These are phyloP conservation scores for Sporothrix pseudoabietina DNA, from an alignment of 2,329 filamentous ascomycete genomes.

Conservation along the genomic window DNA sequence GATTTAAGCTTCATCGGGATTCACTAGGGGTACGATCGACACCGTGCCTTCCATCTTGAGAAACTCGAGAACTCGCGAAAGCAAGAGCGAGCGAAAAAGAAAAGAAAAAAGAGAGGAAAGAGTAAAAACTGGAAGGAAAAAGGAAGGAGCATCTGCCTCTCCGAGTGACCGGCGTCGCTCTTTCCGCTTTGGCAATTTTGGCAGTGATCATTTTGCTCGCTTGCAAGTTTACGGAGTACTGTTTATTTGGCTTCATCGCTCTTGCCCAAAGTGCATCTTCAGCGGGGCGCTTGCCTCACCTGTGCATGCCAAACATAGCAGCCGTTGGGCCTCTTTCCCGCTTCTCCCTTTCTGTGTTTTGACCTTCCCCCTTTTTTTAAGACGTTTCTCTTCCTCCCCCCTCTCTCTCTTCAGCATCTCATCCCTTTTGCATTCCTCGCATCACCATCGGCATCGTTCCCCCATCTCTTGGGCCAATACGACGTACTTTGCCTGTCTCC, in stretches of 20 bases:
- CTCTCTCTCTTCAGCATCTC: slow-evolving; percentile 7
- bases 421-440: slow-evolving; percentile 18
- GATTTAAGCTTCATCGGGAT: not conserved
- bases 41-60: slow-evolving; percentile 6
- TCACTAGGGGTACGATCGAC: not conserved
- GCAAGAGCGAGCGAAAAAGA: not conserved
- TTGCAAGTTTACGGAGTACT: not conserved
- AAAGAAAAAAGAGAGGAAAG: not conserved
- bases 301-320: slow-evolving; percentile 11
- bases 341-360: not conserved
- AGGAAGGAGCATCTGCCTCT: not conserved
- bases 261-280: slow-evolving; percentile 10
- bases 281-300: slow-evolving; percentile 14
- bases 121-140: not conserved
- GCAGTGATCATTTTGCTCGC: not conserved
- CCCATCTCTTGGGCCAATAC: not conserved
- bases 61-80: not conserved
- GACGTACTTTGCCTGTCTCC: not conserved
- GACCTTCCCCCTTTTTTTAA: not conserved
- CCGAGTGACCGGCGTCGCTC: not conserved
- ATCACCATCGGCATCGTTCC: not conserved
- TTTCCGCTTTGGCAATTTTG: not conserved
- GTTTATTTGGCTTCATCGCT: not conserved
- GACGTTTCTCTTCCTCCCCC: not conserved
- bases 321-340: slow-evolving; percentile 16